phyloP scores from a whole-genome alignment of 257 asterid genomes.

The Jasminum sambac region DNA sequence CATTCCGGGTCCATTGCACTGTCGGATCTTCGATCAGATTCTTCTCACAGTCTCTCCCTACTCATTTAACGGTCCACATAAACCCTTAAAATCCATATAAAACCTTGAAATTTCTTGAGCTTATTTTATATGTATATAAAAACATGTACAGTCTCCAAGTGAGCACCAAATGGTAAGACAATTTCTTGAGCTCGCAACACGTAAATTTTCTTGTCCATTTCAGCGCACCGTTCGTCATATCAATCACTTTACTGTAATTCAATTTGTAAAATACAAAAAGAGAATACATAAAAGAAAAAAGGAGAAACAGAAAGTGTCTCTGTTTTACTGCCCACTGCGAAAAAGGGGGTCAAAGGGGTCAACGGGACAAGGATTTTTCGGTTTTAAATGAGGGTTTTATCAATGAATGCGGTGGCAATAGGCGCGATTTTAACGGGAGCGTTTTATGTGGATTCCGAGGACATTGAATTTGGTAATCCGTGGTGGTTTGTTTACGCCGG shows the following conservation, averaged over 20 bases:
- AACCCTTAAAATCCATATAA: not conserved
- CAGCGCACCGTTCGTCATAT: not conserved
- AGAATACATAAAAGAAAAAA: not conserved
- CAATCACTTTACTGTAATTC: not conserved
- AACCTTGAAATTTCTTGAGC: too few relatives aligned
- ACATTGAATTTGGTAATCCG: slow-evolving; percentile 79
- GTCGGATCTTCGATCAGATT: not conserved
- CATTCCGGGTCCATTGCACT: not conserved
- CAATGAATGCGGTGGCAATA: slow-evolving; percentile 43
- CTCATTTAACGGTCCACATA: not conserved
- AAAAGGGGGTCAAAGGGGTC: slow-evolving; percentile 13
- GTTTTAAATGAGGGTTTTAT: slow-evolving; percentile 34
- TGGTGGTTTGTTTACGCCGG: slow-evolving; percentile 95
- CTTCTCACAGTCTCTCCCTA: not conserved
- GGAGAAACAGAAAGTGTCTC: not conserved
- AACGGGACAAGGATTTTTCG: not conserved
- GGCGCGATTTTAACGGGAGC: slow-evolving; percentile 46
- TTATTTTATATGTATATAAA: not conserved
- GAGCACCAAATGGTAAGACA: not conserved
- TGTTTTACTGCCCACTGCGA: not conserved
- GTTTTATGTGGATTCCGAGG: slow-evolving; percentile 58
- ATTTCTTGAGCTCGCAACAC: not conserved
- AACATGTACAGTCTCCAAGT: not conserved
- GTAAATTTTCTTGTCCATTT: not conserved
- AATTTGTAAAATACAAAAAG: not conserved